phyloP scores from a whole-genome alignment of 441 rosid genomes.

The Erodium texanum region DNA sequence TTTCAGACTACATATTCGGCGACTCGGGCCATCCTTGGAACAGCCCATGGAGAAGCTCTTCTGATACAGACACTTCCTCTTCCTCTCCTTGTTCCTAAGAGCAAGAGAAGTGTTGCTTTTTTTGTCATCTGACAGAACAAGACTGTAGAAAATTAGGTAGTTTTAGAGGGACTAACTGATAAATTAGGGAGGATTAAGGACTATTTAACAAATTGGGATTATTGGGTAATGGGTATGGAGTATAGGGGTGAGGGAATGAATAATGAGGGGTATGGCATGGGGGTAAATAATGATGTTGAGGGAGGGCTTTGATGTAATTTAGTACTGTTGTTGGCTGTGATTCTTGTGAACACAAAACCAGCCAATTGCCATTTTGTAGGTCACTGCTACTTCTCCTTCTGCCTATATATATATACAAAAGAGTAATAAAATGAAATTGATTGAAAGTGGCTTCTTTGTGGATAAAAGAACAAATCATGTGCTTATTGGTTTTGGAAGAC shows the following conservation, averaged over 20 bases:
- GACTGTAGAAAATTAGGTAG: constrained; percentile 36
- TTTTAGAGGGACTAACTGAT: constrained; percentile 33
- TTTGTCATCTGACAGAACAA: constrained; percentile 34
- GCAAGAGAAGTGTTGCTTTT: constrained; percentile 23
- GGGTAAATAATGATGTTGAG: neutral
- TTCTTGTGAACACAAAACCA: neutral
- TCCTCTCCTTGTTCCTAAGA: constrained; percentile 41
- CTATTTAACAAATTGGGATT: no score
- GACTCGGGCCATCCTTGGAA: constrained; percentile 41
- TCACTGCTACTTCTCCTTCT: neutral
- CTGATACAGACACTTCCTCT: constrained; percentile 57
- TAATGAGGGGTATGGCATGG: neutral
- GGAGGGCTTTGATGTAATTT: neutral
- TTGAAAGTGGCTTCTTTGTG: no score
- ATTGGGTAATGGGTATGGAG: neutral
- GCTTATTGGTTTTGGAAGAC: no score
- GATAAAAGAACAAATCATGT: no score
- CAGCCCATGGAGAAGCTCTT: constrained; percentile 37
- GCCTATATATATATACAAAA: no score
- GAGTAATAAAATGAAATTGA: no score
- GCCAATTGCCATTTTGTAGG: neutral
- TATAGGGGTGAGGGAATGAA: neutral
- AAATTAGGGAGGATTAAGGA: constrained; percentile 24
- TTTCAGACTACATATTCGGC: constrained; percentile 58
- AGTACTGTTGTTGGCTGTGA: neutral